phyloP scores from a whole-genome alignment of 73 alveolate species.

The Breviolum minutum region DNA sequence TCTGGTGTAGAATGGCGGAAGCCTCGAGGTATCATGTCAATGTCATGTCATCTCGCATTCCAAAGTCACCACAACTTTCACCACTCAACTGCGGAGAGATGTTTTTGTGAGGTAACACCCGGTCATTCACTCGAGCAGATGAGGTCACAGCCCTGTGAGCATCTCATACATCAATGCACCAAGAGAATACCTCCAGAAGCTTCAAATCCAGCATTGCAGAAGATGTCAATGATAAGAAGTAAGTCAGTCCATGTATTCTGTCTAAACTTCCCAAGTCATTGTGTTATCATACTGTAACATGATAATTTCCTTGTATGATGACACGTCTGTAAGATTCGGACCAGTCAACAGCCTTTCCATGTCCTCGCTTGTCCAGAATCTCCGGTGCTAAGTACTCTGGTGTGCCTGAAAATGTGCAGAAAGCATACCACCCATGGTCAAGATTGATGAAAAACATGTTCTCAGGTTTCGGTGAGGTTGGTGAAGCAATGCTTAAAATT shows the following conservation, averaged over 20 bases:
- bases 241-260: too few relatives aligned
- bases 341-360: constrained; percentile 99
- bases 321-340: constrained; percentile 84
- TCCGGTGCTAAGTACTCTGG: constrained; percentile 99
- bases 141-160: constrained; percentile 97
- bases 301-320: neutral
- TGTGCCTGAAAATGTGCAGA: constrained; percentile 90
- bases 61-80: too few relatives aligned
- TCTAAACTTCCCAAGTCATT: too few relatives aligned
- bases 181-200: constrained; percentile 80
- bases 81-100: neutral
- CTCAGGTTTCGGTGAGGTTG: too few relatives aligned
- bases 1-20: constrained; percentile 98
- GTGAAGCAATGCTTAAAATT: too few relatives aligned
- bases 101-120: neutral
- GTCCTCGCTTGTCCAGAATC: constrained; percentile 98
- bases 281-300: too few relatives aligned
- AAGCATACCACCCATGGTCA: too few relatives aligned
- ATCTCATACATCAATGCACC: constrained; percentile 98
- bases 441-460: too few relatives aligned
- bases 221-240: neutral
- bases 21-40: constrained; percentile 6
- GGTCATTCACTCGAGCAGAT: constrained; percentile 85
- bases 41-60: neutral
- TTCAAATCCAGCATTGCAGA: neutral